phyloP scores from a whole-genome alignment of 495 filamentous ascomycete genomes.

The Polyplosphaeria fusca region DNA sequence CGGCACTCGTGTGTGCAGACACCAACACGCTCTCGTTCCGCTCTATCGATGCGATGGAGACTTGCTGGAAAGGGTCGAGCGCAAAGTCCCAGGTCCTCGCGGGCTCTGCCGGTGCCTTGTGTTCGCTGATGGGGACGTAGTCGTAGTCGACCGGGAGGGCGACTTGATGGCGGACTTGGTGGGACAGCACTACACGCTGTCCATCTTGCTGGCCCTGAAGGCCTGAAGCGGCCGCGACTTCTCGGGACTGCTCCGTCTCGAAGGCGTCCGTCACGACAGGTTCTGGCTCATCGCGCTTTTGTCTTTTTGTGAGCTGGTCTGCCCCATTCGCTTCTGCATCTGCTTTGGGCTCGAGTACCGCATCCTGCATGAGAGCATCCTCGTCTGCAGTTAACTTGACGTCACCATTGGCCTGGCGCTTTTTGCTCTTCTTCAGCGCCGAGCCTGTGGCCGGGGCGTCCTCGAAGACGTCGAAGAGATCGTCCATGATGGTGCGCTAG shows the following conservation, averaged over 20 bases:
- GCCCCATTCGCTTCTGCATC: constrained; percentile 35
- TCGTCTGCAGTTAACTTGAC: constrained; percentile 51
- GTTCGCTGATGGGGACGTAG: constrained; percentile 87
- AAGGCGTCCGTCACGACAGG: constrained; percentile 91
- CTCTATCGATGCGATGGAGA: constrained; percentile 89
- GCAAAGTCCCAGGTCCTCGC: constrained; percentile 82
- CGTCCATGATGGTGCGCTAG: constrained; percentile 32
- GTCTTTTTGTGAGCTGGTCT: constrained; percentile 67
- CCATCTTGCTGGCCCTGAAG: constrained; percentile 65
- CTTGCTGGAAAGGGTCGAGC: constrained; percentile 93
- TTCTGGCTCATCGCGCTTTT: constrained; percentile 68
- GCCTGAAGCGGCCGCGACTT: constrained; percentile 79
- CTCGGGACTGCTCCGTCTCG: constrained; percentile 90
- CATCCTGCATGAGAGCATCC: constrained; percentile 37
- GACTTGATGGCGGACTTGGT: constrained; percentile 98
- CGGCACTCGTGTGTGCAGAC: constrained; percentile 94
- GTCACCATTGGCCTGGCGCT: constrained; percentile 70
- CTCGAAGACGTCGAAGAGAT: constrained; percentile 46
- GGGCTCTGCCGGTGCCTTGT: constrained; percentile 78
- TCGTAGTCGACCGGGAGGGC: constrained; percentile 89
- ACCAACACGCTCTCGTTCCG: constrained; percentile 93
- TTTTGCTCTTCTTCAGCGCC: constrained; percentile 43
- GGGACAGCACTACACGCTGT: constrained; percentile 73
- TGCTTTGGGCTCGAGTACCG: constrained; percentile 33
- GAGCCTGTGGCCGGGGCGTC: constrained; percentile 29